Conservation (phyloP, 345 rosid genomes). For the Cardamine resedifolia region DNA sequence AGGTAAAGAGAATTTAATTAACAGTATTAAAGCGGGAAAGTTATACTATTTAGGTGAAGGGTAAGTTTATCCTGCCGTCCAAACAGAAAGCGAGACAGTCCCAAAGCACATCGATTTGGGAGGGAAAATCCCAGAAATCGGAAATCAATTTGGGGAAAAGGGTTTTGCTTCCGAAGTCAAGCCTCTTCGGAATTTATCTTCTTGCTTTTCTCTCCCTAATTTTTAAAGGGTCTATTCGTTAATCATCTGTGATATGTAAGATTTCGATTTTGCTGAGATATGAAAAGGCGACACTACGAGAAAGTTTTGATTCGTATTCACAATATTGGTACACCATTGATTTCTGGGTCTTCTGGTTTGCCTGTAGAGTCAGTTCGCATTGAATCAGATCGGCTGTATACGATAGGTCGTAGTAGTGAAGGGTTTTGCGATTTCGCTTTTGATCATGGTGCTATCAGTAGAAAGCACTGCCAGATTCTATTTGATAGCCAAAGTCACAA, state of each 20-base stretch:
- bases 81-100: slow-evolving; percentile 3
- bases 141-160: slow-evolving; percentile 11
- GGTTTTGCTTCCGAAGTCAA: slow-evolving; percentile 16
- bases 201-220: neutral
- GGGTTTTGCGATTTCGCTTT: slow-evolving; percentile 51
- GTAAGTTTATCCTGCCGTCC: neutral
- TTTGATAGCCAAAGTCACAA: slow-evolving; percentile 51
- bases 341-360: slow-evolving; percentile 48
- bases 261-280: slow-evolving; percentile 21
- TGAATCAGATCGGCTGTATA: slow-evolving; percentile 53
- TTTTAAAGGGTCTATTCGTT: neutral
- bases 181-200: too few relatives aligned
- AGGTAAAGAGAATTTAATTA: neutral
- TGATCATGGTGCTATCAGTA: slow-evolving; percentile 52
- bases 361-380: slow-evolving; percentile 43
- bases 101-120: slow-evolving; percentile 34
- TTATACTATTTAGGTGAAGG: neutral
- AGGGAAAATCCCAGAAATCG: slow-evolving; percentile 38
- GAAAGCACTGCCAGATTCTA: slow-evolving; percentile 70
- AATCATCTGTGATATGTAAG: slow-evolving; percentile 20
- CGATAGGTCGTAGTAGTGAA: slow-evolving; percentile 53
- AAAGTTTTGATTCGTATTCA: slow-evolving; percentile 50
- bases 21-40: slow-evolving; percentile 18
- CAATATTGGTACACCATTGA: slow-evolving; percentile 51
- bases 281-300: slow-evolving; percentile 38